Conservation (phyloP, 768 basidiomycete genomes). For the Pisolithus sp. region DNA sequence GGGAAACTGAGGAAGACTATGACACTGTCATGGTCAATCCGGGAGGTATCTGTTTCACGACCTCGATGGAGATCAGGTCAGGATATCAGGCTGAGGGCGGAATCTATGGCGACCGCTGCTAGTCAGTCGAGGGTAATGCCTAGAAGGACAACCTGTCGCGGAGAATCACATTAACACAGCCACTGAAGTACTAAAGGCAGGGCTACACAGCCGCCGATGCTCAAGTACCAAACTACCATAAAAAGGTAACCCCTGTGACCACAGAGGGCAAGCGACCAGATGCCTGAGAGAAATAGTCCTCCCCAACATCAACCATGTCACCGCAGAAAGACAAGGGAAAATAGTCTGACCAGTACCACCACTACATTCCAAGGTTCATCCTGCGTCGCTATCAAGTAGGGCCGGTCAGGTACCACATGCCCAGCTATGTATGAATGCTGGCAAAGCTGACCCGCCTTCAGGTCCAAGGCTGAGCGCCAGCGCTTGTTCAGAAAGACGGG, state of each 20-base stretch:
- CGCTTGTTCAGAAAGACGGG: conserved; percentile 3
- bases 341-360: conserved; percentile 3
- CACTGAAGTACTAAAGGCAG: too few relatives aligned
- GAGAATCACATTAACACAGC: too few relatives aligned
- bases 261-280: too few relatives aligned
- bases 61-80: conserved; percentile 61
- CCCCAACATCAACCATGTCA: not conserved
- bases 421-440: too few relatives aligned
- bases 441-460: not conserved
- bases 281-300: too few relatives aligned
- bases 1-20: too few relatives aligned
- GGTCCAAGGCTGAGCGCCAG: conserved; percentile 7
- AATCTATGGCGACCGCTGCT: conserved; percentile 38
- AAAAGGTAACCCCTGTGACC: too few relatives aligned
- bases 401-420: not conserved
- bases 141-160: too few relatives aligned
- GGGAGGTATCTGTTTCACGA: conserved; percentile 51
- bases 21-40: conserved; percentile 37
- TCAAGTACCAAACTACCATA: too few relatives aligned
- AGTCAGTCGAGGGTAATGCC: not conserved
- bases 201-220: too few relatives aligned
- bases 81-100: conserved; percentile 72
- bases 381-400: conserved; percentile 3
- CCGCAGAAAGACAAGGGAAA: not conserved
- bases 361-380: conserved; percentile 9